Conservation (phyloP, 306 rosid genomes). For the Rosa multiflora region DNA sequence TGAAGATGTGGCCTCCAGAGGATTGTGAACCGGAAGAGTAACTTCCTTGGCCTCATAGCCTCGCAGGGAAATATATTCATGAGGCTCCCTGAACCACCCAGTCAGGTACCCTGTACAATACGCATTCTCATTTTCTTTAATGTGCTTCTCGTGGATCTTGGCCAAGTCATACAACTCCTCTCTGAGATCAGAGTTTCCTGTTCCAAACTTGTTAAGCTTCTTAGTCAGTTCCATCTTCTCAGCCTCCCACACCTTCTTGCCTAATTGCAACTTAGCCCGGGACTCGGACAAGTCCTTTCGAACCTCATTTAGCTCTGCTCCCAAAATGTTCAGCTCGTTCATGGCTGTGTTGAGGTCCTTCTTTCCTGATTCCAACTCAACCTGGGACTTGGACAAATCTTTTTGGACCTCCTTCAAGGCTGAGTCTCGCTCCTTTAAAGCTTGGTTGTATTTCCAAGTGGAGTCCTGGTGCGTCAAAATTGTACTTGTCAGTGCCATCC, state of each 20-base stretch:
- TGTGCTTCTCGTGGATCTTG: constrained; percentile 2
- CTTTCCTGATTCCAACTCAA: neutral
- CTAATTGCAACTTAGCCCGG: neutral
- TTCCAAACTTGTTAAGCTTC: neutral
- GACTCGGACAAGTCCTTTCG: neutral
- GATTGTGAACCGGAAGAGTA: neutral
- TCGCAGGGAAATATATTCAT: neutral
- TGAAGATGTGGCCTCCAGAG: neutral
- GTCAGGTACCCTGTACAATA: neutral
- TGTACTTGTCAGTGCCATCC: neutral
- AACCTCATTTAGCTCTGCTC: neutral
- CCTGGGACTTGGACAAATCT: neutral
- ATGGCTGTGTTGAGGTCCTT: neutral
- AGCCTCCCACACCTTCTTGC: neutral
- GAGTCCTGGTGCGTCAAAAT: neutral
- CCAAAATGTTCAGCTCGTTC: neutral
- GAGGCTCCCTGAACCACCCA: constrained; percentile 6
- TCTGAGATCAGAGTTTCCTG: neutral
- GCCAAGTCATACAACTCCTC: neutral
- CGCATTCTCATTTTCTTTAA: neutral
- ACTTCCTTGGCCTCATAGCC: neutral
- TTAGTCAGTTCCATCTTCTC: neutral
- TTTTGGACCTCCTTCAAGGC: neutral
- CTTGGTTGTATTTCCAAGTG: neutral
- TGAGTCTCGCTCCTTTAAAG: neutral